Base-by-base conservation (phyloP, 305 asterid species). In the Andrographis paniculata region DNA sequence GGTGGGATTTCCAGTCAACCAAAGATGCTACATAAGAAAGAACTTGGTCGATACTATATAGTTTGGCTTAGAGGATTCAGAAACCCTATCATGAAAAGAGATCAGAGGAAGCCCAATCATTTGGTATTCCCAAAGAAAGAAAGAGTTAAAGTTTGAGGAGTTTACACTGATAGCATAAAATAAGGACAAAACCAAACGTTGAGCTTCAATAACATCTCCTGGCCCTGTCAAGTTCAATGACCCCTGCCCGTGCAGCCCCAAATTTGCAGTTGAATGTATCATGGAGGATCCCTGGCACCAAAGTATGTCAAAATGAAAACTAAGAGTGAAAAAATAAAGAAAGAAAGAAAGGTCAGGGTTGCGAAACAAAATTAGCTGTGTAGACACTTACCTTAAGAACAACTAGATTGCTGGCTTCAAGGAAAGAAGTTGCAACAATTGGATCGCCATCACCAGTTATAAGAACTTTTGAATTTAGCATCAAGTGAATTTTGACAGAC, bases 191-290 rank as follows among this genome's bases (percentile, higher is more conserved):
- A 87, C 88, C 74, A 87, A 78, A 64, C 67, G 95, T 52, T 70
- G 96, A 58, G 96, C 96, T 70, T 78, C 96, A 71, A 87, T 80
- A 64, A 76, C 60, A 77, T 80, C 86, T 64, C 96, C 96, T 45
- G 82, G 68, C 58, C 95, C 95, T 41, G 96, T 52, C 73, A 87
- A 71, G 75, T 87, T 87, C 81, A 87, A 71, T 18, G 95, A 78
- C 37, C 96, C 96, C 76, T 87, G 94, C 55, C 96, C 95, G 53
- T 80, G 86, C 63, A 87, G 75, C 69, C 88, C 95, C 80, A 87
- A 71, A 75, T 84, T 76, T 42, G 88, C 86, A 69, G 82, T 84
- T 59, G 96, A 87, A 61, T 62, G 94, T 74, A 87, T 87, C 68
- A 76, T 59, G 38, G 96, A 87, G 45, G 95, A 76, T 55, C 88